Conservation (phyloP, 345 rosid species). For the Salix exigua region DNA sequence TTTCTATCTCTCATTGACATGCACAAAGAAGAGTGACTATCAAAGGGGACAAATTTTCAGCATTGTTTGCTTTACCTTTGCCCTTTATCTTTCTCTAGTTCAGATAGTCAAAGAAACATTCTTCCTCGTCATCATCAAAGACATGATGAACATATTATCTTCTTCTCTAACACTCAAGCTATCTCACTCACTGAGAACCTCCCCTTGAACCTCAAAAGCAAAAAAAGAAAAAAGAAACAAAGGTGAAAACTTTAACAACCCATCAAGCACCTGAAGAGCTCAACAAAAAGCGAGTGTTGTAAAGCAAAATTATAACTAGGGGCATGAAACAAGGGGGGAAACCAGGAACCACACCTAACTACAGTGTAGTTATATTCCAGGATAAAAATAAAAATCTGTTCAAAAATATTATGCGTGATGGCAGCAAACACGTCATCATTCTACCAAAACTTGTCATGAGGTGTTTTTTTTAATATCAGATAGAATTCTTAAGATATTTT, state of each 20-base stretch:
- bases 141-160: slow-evolving; percentile 22
- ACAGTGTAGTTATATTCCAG: neutral
- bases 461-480: too few species aligned
- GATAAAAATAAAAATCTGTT: too few species aligned
- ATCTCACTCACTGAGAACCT: slow-evolving; percentile 11
- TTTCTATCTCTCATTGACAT: slow-evolving; percentile 17
- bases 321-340: slow-evolving; percentile 11
- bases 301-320: neutral
- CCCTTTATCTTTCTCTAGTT: slow-evolving; percentile 18
- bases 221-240: neutral
- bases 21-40: slow-evolving; percentile 19
- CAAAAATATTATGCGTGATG: too few species aligned
- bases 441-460: too few species aligned
- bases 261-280: slow-evolving; percentile 10
- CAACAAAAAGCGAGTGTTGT: neutral
- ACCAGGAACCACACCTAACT: slow-evolving; percentile 19
- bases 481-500: too few species aligned
- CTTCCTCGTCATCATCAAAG: slow-evolving; percentile 11
- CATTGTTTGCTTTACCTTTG: slow-evolving; percentile 14
- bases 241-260: slow-evolving; percentile 23
- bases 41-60: slow-evolving; percentile 29
- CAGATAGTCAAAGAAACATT: slow-evolving; percentile 11
- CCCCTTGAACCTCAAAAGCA: slow-evolving; percentile 22
- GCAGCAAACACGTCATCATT: too few species aligned
- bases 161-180: slow-evolving; percentile 34